Evolutionary conservation across 2,329 filamentous ascomycete genomes (phyloP), one percentile per base, ranked within the genome.

Genomic region (Alternaria rosae): DNA sequence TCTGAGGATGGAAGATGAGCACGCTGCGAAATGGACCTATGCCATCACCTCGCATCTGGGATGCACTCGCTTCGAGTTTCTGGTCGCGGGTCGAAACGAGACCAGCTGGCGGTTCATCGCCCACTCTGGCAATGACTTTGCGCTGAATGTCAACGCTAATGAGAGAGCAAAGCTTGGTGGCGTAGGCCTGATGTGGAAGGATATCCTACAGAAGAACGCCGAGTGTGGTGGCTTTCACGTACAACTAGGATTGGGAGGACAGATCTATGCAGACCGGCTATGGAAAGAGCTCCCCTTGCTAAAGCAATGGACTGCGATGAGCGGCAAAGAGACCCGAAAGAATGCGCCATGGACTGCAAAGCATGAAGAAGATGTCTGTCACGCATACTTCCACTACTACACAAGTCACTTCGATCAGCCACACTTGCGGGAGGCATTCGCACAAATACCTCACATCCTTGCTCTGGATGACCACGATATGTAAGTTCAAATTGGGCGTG

Each of bases 321-420:
- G 91, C 72, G 95, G 95, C 6, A 94, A 97, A 69, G 95, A 98
- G 58, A 95, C 93, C 70, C 87, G 96, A 61, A 97, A 94, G 82
- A 96, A 90, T 70, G 90, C 93, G 0, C 86, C 90, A 44, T 99
- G 95, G 95, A 97, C 94, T 8, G 93, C 94, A 4, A 90, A 93
- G 52, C 92, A 98, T 72, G 93, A 99, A 76, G 94, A 99, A 75
- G 95, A 99, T 75, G 93, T 97, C 17, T 90, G 91, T 3, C 94
- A 98, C 80, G 94, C 95, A 8, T 99, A 97, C 82, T 99, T 99
- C 80, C 95, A 99, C 79, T 99, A 97, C 79, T 99, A 99, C 78
- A 97, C 94, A 1, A 97, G 93, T 70, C 94, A 98, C 79, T 98
- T 99, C 77, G 95, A 99, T 76, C 95, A 99, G 80, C 94, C 94